Evolutionary conservation across 805 yeast species (phyloP), one percentile per base, ranked within the genome.

Genomic region (Yarrowia sp.): DNA sequence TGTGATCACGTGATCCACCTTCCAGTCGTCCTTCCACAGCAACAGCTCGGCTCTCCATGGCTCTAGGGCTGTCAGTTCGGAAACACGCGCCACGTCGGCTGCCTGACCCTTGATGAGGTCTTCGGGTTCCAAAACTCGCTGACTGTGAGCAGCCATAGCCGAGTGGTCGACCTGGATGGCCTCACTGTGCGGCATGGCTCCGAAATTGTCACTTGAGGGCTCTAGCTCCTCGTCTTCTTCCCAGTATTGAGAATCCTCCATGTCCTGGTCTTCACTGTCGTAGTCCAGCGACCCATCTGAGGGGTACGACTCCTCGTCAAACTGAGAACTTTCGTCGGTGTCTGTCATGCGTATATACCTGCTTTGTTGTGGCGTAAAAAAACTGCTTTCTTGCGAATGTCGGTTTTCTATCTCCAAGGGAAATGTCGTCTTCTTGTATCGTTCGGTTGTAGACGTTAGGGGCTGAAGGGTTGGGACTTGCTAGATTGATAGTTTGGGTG

Each of bases 21-120:
- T 61, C 66, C 66, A 61, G 43, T 61, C 66, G 55, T 47, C 66
- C 38, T 61, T 61, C 66, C 66, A 61, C 24, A 61, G 55, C 38
- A 61, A 34, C 36, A 61, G 38, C 38, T 61, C 66, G 0, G 66
- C 53, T 20, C 46, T 14, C 53, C 55, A 61, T n/a, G 66, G 55
- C 15, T 46, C 55, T n/a, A 61, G 55, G 10, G 55, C 66, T 4
- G 66, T 61, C 14, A 61, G 66, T 7, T 61, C 66, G 1, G 55
- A 34, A 12, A 61, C 66, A 3, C 49, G 55, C 2, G 38, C 55
- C 3, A 36, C 20, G 20, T 44, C 66, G 2, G 50, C 36, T 1
- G 39, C 30, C 38, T 46, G 53, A 13, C 39, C 55, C 24, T 46
- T 39, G 17, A 38, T 30, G 13, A 61, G 36, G 20, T 46, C 66